Base-by-base conservation (phyloP, 2,329 filamentous ascomycete genomes). In the Diaporthe longicolla region DNA sequence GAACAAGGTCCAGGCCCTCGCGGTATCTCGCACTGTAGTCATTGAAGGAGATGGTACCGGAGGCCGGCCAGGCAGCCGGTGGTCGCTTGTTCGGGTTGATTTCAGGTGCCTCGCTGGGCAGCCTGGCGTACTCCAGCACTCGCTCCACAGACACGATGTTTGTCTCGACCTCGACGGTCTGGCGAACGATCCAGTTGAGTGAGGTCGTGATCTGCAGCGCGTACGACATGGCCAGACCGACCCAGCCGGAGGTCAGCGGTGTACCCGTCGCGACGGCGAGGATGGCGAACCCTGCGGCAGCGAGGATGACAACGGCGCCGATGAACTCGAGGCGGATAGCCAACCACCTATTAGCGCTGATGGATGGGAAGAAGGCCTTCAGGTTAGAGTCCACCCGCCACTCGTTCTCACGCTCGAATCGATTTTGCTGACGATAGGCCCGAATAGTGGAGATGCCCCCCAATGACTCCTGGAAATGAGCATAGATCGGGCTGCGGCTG, bases 111-210 rank as follows among this genome's bases (percentile, higher is more conserved):
- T 99, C 97, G 82, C 93, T 97, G 35, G 96, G 95, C 76, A 99
- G 89, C 68, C 90, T 89, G 73, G 96, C 94, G 84, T 99, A 99
- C 84, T 99, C 97, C 66, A 99, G 91, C 63, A 99, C 95, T 80
- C 97, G 93, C 88, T 99, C 97, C 50, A 99, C 97, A 13, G 96
- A 98, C 59, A 99, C 96, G 80, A 99, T 99, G 84, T 99, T 99
- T n/a, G 96, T 98, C 87, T 99, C 97, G n/a, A 99, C 97, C 84
- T 99, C 97, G 45, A 99, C 97, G 0, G 95, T 98, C 85, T 99
- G 97, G 74, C 97, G 92, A 69, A 99, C 97, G 80, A 99, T 98
- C 97, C 97, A 99, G 87, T 98, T 99, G 80, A 99, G 89, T 48
- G 95, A 98, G 78, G 96, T 94, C 1, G 97, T 99, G 81, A 99